Evolutionary conservation across 139 green algal genomes (phyloP).

Genomic region (Trebouxia sp.): DNA sequence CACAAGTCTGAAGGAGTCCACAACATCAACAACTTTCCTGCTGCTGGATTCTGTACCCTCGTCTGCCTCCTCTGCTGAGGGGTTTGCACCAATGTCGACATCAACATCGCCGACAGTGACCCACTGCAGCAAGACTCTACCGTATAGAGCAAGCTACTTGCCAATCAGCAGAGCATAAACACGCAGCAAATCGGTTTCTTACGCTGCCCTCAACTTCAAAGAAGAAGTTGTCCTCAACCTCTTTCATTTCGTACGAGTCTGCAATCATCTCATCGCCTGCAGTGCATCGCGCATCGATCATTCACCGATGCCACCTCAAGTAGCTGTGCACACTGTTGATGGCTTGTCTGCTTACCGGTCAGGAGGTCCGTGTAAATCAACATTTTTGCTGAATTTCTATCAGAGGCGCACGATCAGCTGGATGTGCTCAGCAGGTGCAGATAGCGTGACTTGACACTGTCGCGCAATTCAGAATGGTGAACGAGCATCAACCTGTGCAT

Average conservation of each 20-base stretch:
- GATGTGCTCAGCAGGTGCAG: too few relatives aligned
- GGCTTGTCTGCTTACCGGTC: not conserved
- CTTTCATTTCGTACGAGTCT: conserved; percentile 43
- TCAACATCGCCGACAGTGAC: conserved; percentile 49
- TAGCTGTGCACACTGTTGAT: not conserved
- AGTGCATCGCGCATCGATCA: not conserved
- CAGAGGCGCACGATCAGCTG: too few relatives aligned
- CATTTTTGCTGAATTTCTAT: not conserved
- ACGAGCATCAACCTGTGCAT: too few relatives aligned
- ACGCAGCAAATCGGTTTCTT: not conserved
- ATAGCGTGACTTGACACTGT: too few relatives aligned
- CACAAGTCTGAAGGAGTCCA: conserved; percentile 61
- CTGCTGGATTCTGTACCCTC: conserved; percentile 45
- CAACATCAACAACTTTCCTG: conserved; percentile 59
- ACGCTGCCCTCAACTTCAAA: conserved; percentile 47
- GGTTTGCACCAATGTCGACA: conserved; percentile 67
- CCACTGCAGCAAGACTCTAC: conserved; percentile 48
- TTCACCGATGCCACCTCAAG: not conserved
- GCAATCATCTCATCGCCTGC: conserved; percentile 51
- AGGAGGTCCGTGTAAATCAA: conserved; percentile 28
- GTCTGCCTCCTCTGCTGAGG: conserved; percentile 62
- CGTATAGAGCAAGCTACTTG: not conserved
- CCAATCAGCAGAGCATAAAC: not conserved
- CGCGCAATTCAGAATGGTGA: too few relatives aligned
- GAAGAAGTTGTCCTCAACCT: conserved; percentile 55